phyloP scores from a whole-genome alignment of 1,284 basidiomycete genomes.

The Paramarasmius palmivorus region DNA sequence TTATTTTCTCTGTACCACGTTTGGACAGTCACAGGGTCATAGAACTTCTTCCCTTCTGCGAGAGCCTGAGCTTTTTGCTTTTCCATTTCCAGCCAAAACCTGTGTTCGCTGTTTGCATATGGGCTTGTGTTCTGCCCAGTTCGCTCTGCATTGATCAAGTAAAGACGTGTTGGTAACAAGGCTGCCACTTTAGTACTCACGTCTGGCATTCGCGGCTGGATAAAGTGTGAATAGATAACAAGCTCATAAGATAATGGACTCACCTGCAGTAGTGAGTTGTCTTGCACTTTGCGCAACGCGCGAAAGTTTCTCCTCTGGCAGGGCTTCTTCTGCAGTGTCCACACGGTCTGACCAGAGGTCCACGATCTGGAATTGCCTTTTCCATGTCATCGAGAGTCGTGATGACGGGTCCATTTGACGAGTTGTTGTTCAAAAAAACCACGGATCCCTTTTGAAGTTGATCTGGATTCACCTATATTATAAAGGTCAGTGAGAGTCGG shows the following conservation, averaged over 20 bases:
- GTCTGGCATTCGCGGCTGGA: conserved; percentile 13
- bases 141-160: background rate
- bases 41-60: conserved; percentile 5
- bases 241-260: background rate
- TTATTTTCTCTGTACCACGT: conserved; percentile 13
- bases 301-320: background rate
- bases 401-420: conserved; percentile 7
- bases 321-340: conserved; percentile 4
- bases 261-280: conserved; percentile 16
- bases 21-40: conserved; percentile 6
- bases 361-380: conserved; percentile 8
- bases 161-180: background rate
- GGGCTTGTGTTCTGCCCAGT: conserved; percentile 14
- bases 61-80: conserved; percentile 7
- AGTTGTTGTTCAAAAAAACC: conserved; percentile 11
- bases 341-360: conserved; percentile 6
- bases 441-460: background rate
- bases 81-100: background rate
- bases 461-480: conserved; percentile 10
- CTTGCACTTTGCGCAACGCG: conserved; percentile 7
- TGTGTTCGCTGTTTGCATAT: conserved; percentile 11
- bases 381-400: conserved; percentile 10
- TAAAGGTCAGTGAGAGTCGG: background rate
- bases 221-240: background rate
- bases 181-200: background rate